Base-by-base conservation (phyloP, 2,329 filamentous ascomycete species). In the Xylariaceae sp. region DNA sequence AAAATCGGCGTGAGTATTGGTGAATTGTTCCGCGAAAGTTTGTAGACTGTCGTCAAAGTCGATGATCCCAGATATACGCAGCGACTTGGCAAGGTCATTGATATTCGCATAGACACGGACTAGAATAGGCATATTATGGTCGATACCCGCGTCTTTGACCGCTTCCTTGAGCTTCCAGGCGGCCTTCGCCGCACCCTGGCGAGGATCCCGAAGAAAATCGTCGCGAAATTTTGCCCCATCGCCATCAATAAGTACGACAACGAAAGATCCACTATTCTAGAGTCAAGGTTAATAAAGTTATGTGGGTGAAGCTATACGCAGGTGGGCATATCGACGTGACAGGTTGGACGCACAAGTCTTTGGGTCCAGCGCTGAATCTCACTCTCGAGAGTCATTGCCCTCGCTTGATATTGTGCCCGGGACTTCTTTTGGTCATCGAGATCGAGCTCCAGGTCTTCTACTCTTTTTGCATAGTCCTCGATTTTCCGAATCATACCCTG, bases 211-310 rank as follows among this genome's bases (percentile, higher is more conserved):
- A 29, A 70, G 57, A 53, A 64, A 68, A 42, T 64, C 62, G 43
- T 70, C 67, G 22, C 63, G 63, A 56, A 70, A 70, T 57, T 70
- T 70, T 51, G 68, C 68, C 5, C 68, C 68, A 47, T 70, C 68
- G 45, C 68, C 68, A 54, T 70, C 68, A 55, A 70, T 65, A 55
- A 70, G 67, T 19, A 70, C 64, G 32, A 67, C 67, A 40, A 67
- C 63, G 56, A 67, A 70, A 37, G 65, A 59, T 32, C 64, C 66
- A 34, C 60, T 67, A 41, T 63, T 67, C 67, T 68, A 43, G 26
- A 47, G 21, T 7, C 34, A 19, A 36, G 46, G 55, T 57, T 16
- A 56, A 53, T 21, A 56, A 51, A 30, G 57, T 51, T 29, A 36
- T 26, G 41, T 32, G 13, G 40, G 39, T 30, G 21, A 30, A 18